Conservation (phyloP, 768 basidiomycete genomes). For the Pleurotus giganteus region DNA sequence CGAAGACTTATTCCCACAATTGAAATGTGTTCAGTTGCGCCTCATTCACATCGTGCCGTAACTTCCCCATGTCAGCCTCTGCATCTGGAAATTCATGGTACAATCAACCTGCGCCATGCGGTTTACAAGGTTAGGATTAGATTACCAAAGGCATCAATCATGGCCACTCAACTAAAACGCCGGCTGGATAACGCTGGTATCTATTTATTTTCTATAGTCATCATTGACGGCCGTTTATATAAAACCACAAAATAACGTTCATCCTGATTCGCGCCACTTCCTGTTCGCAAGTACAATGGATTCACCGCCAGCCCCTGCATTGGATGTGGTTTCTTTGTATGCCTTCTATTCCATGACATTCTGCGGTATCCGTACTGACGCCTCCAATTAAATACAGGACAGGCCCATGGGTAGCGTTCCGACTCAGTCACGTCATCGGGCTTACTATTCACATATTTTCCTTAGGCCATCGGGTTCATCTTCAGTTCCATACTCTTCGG, state of each 20-base stretch:
- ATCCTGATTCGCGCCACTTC: not conserved
- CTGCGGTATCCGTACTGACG: not conserved
- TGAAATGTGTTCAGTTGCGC: too few relatives aligned
- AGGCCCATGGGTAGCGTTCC: not conserved
- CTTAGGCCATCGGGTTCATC: not conserved
- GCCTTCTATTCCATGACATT: not conserved
- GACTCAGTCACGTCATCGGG: not conserved
- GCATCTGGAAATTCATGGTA: too few relatives aligned
- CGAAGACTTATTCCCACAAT: too few relatives aligned
- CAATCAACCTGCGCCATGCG: too few relatives aligned
- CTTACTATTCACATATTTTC: not conserved
- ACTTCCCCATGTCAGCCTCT: too few relatives aligned
- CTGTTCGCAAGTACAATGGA: too few relatives aligned
- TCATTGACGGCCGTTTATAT: not conserved
- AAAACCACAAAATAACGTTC: not conserved
- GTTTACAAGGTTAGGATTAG: too few relatives aligned
- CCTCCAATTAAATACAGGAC: not conserved
- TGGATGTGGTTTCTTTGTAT: not conserved
- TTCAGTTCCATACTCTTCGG: not conserved
- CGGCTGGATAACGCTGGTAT: too few relatives aligned
- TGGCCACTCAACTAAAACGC: not conserved
- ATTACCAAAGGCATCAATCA: not conserved
- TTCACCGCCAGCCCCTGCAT: not conserved
- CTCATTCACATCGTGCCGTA: too few relatives aligned
- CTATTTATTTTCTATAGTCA: not conserved